Conservation (phyloP, 768 basidiomycete species). For the Lactarius tabidus region DNA sequence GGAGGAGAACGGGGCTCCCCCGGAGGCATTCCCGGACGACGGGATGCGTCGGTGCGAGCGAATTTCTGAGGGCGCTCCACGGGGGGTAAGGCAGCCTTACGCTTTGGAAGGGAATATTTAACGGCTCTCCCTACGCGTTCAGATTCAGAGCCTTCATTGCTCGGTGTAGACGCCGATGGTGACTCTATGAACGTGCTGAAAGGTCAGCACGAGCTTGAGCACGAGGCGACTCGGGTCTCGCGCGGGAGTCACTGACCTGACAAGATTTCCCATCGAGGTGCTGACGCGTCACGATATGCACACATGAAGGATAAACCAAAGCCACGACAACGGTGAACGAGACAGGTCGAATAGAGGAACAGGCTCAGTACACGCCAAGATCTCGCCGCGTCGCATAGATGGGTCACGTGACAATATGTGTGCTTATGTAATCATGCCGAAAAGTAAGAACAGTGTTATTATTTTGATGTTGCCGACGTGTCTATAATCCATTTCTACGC, state of each 20-base stretch:
- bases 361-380: background rate
- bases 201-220: conserved; percentile 2
- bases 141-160: background rate
- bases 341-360: background rate
- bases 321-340: background rate
- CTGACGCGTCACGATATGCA: conserved; percentile 7
- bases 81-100: conserved; percentile 8
- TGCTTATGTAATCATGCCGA: background rate
- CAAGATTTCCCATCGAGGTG: conserved; percentile 9
- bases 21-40: background rate
- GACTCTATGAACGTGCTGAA: conserved; percentile 5
- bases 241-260: background rate
- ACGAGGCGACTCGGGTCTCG: background rate
- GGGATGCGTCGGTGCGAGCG: conserved; percentile 7
- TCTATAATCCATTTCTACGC: conserved; percentile 2
- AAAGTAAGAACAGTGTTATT: background rate
- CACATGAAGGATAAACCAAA: background rate
- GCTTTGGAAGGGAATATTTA: background rate
- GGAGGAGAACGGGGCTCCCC: background rate
- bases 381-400: background rate
- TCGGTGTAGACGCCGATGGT: conserved; percentile 4
- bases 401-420: conserved; percentile 3
- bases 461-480: conserved; percentile 4
- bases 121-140: background rate
- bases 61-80: conserved; percentile 5